phyloP scores from a whole-genome alignment of 352 stramenopile species.

The Phytophthora quininea region DNA sequence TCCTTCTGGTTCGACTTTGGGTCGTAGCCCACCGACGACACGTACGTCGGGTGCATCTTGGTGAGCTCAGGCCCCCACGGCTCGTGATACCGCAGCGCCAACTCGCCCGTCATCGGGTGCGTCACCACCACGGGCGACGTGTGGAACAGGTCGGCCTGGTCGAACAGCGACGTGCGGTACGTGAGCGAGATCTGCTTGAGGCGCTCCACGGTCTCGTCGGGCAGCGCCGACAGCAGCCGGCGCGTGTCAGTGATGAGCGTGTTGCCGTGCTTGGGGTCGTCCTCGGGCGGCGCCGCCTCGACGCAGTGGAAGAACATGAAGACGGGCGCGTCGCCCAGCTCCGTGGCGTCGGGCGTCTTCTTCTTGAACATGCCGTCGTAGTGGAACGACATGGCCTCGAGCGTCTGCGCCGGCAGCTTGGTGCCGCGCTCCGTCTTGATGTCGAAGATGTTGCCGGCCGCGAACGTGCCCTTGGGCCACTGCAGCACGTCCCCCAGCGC shows the following conservation, averaged over 20 bases:
- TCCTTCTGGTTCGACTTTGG: conserved; percentile 20
- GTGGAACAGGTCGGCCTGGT: conserved; percentile 2
- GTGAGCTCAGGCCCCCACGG: conserved; percentile 28
- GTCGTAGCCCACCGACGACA: conserved; percentile 24
- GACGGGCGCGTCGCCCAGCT: conserved; percentile 23
- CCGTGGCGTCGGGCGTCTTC: conserved; percentile 25
- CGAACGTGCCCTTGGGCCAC: conserved; percentile 27
- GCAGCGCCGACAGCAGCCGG: conserved; percentile 18
- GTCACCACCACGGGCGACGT: conserved; percentile 23
- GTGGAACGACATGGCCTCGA: conserved; percentile 29
- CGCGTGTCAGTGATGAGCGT: conserved; percentile 32
- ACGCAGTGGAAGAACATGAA: conserved; percentile 34
- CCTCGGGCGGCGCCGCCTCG: conserved; percentile 16
- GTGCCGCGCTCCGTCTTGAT: conserved; percentile 22
- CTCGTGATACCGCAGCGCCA: conserved; percentile 21
- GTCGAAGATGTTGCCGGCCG: conserved; percentile 26
- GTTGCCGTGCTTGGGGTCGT: conserved; percentile 29
- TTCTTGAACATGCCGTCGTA: conserved; percentile 35
- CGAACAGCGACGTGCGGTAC: conserved; percentile 25
- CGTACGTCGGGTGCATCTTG: conserved; percentile 35
- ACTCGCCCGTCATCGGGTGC: conserved; percentile 21
- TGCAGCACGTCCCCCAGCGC: conserved; percentile 28
- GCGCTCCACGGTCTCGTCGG: conserved; percentile 22
- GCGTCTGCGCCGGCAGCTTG: conserved; percentile 18
- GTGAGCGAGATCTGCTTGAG: conserved; percentile 25